These are phyloP conservation scores for Blastobotrys terrestris DNA, from an alignment of 805 yeast species.

Conservation along the genomic window DNA sequence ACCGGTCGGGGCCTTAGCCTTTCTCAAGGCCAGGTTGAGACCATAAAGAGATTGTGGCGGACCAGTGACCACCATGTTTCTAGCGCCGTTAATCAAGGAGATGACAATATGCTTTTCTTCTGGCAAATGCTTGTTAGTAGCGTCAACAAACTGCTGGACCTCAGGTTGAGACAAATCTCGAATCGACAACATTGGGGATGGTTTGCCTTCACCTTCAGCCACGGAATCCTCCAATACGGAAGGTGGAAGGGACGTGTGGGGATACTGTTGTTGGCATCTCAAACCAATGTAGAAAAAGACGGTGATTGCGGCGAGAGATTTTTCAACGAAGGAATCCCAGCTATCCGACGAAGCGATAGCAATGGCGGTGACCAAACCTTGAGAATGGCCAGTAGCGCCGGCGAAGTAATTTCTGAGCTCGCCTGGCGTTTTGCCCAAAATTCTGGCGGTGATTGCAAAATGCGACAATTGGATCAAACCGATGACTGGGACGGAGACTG, in stretches of 20 bases:
- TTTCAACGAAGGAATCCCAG: conserved; percentile 75
- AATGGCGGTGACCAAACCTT: conserved; percentile 76
- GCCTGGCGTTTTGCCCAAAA: conserved; percentile 85
- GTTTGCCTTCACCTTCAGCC: conserved; percentile 92
- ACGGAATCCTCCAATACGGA: conserved; percentile 85
- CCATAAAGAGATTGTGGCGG: conserved; percentile 98
- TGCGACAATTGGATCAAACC: conserved; percentile 94
- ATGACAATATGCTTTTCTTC: conserved; percentile 82
- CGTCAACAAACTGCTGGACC: conserved; percentile 71
- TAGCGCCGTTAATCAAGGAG: conserved; percentile 90
- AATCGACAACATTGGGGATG: conserved; percentile 95
- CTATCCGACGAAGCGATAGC: conserved; percentile 76
- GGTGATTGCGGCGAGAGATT: conserved; percentile 73
- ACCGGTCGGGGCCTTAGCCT: conserved; percentile 91
- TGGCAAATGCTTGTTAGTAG: conserved; percentile 92
- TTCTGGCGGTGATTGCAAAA: conserved; percentile 79
- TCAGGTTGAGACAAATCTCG: conserved; percentile 79
- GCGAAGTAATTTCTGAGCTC: conserved; percentile 59
- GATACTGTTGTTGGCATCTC: conserved; percentile 83
- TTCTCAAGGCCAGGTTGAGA: conserved; percentile 83
- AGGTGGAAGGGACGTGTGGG: conserved; percentile 92
- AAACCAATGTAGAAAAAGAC: conserved; percentile 90
- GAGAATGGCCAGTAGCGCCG: conserved; percentile 42
- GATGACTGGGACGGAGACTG: conserved; percentile 94
- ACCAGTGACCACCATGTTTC: conserved; percentile 92